Evolutionary conservation across 1,284 basidiomycete species (phyloP).

Genomic region (Puccinia novopanici): DNA sequence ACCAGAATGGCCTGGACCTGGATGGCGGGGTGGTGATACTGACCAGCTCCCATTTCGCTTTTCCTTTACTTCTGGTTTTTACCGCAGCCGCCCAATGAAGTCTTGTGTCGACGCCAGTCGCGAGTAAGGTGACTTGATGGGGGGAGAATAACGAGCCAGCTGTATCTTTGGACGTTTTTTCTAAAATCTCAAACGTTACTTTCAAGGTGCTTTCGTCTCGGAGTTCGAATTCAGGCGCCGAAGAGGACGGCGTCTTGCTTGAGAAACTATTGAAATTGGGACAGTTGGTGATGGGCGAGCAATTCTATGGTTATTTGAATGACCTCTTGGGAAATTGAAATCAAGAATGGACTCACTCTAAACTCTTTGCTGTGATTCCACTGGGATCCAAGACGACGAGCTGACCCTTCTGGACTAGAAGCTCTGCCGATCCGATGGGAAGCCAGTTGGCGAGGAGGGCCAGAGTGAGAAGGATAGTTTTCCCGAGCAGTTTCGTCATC

Average conservation of each 20-base stretch:
- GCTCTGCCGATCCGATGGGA: constrained; percentile 14
- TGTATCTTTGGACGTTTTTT: constrained; percentile 18
- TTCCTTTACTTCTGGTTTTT: constrained; percentile 43
- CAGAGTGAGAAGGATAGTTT: background rate
- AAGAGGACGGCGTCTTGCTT: background rate
- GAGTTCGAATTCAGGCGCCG: background rate
- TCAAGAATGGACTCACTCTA: background rate
- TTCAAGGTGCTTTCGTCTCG: constrained; percentile 28
- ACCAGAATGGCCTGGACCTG: background rate
- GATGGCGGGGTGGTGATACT: background rate
- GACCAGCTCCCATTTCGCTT: constrained; percentile 51
- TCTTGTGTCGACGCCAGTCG: constrained; percentile 44
- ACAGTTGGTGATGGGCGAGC: too few species aligned
- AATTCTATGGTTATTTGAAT: too few species aligned
- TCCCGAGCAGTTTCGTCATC: background rate
- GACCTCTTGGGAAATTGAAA: background rate
- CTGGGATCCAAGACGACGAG: constrained; percentile 14
- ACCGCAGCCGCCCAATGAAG: constrained; percentile 38
- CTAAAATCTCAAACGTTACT: constrained; percentile 34
- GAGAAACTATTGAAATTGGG: background rate
- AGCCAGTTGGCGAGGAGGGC: constrained; percentile 7
- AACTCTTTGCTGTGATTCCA: constrained; percentile 30
- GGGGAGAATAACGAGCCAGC: constrained; percentile 16
- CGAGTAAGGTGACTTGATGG: constrained; percentile 45
- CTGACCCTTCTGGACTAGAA: constrained; percentile 31